These are phyloP conservation scores for Fusarium veterinarium DNA, from an alignment of 2,329 filamentous ascomycete genomes.

Conservation along the genomic window DNA sequence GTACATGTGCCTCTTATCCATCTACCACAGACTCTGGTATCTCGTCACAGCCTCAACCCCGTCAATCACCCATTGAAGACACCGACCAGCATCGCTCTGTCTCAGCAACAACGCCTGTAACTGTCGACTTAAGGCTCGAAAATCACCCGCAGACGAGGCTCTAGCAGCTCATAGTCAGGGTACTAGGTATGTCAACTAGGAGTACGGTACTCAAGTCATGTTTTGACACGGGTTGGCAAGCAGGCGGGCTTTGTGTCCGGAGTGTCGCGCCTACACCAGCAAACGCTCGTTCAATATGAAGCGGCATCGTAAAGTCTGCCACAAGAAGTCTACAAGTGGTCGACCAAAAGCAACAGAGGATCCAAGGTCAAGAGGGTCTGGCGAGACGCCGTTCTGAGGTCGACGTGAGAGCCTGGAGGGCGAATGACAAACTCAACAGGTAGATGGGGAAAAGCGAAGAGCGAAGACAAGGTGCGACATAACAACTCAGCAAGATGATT, in stretches of 20 bases:
- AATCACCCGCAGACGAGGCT: accelerated
- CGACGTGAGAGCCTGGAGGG: accelerated
- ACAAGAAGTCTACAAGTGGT: accelerated
- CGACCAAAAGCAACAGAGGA: accelerated
- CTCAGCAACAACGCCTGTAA: accelerated
- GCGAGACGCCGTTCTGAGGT: accelerated
- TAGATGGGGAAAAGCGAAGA: accelerated
- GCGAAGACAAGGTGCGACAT: accelerated
- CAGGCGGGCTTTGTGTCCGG: neutral
- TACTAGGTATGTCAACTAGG: accelerated
- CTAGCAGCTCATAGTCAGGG: accelerated
- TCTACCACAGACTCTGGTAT: accelerated
- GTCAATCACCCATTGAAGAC: neutral
- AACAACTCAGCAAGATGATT: accelerated
- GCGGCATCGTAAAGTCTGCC: accelerated
- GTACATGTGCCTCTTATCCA: accelerated
- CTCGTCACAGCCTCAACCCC: accelerated
- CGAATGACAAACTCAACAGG: accelerated
- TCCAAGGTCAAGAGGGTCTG: accelerated
- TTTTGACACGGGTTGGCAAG: accelerated
- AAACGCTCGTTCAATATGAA: neutral
- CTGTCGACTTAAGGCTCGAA: accelerated
- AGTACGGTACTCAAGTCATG: accelerated
- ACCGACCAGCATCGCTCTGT: neutral
- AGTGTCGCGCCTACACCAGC: accelerated